Evolutionary conservation across 2,329 filamentous ascomycete species (phyloP), one percentile per base, ranked within the genome.

Genomic region (Trichoderma sp.): DNA sequence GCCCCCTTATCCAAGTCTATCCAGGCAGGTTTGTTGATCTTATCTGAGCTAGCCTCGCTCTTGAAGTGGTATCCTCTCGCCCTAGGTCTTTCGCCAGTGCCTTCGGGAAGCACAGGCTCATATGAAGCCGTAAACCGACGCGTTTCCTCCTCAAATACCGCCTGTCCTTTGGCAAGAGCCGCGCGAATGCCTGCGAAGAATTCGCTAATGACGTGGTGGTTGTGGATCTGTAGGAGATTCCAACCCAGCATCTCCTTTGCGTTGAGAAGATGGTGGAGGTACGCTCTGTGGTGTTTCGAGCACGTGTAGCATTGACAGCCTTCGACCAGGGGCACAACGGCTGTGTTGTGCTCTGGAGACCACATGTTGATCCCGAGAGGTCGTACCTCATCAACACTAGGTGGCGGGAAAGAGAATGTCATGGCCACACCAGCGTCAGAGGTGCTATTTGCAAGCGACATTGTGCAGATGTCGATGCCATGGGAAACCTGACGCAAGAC

Each of bases 161-260:
- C 78, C 0, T 80, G 74, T 25, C 90, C 86, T 3, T 81, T 73
- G 3, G 70, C 77, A 17, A 98, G 89, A 66, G 88, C 88, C 2
- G 79, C 76, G 22, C 94, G 88, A 7, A 97, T 82, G 0, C 83
- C 86, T 0, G 81, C 78, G 77, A 98, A 97, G 81, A 98, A 97
- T 0, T 80, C 74, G 54, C 87, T 84, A 64, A 97, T 79, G 8
- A 91, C 80, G 69, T 89, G 84, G 76, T 96, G 89, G 77, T 99
- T 99, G 80, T 99, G 95, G 4, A 97, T 85, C 77, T 98, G 94
- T 8, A 99, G 84, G 8, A 99, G 84, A 0, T 90, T 92, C 95
- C 95, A 99, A 27, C 91, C 94, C 5, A 97, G 87, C 95, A 99
- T 98, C 79, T 99, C 95, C 75, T 94, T 96, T 0, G 95, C 93